Evolutionary conservation across 352 stramenopile genomes (phyloP).

Genomic region (Phytophthora boehmeriae): DNA sequence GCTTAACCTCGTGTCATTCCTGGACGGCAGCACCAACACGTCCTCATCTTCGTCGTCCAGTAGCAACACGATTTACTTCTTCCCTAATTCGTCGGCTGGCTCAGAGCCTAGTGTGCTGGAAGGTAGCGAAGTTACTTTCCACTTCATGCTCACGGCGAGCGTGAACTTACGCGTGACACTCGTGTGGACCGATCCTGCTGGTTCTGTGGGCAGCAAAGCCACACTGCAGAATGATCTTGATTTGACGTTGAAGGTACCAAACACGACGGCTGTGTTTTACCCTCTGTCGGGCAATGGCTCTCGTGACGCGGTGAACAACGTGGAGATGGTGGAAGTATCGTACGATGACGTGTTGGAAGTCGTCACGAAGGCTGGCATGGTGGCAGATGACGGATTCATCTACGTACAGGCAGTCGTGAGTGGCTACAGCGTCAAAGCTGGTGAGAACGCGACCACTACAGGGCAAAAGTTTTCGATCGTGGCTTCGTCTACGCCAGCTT

Average conservation of each 20-base stretch:
- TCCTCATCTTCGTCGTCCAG: slow-evolving; percentile 18
- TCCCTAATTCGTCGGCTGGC: slow-evolving; percentile 50
- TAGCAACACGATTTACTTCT: slow-evolving; percentile 54
- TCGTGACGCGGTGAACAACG: slow-evolving; percentile 75
- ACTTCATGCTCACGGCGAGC: slow-evolving; percentile 56
- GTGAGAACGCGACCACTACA: slow-evolving; percentile 40
- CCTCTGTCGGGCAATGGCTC: slow-evolving; percentile 63
- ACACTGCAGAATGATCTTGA: slow-evolving; percentile 79
- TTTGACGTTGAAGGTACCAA: slow-evolving; percentile 57
- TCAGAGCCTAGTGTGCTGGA: slow-evolving; percentile 63
- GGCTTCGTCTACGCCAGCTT: slow-evolving; percentile 69
- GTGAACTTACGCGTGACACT: slow-evolving; percentile 72
- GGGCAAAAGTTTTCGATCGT: slow-evolving; percentile 78
- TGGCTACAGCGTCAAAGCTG: slow-evolving; percentile 72
- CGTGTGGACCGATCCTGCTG: slow-evolving; percentile 75
- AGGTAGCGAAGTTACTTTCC: slow-evolving; percentile 52
- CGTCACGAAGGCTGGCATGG: slow-evolving; percentile 33
- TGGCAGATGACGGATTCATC: slow-evolving; percentile 42
- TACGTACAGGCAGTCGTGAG: slow-evolving; percentile 67
- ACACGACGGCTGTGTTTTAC: slow-evolving; percentile 60
- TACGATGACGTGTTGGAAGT: slow-evolving; percentile 52
- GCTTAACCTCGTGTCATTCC: slow-evolving; percentile 59
- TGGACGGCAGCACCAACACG: slow-evolving; percentile 20
- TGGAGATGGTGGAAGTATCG: slow-evolving; percentile 77
- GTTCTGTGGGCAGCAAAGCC: slow-evolving; percentile 51